These are phyloP conservation scores for Candida anutae DNA, from an alignment of 1,139 yeast genomes.

Conservation along the genomic window DNA sequence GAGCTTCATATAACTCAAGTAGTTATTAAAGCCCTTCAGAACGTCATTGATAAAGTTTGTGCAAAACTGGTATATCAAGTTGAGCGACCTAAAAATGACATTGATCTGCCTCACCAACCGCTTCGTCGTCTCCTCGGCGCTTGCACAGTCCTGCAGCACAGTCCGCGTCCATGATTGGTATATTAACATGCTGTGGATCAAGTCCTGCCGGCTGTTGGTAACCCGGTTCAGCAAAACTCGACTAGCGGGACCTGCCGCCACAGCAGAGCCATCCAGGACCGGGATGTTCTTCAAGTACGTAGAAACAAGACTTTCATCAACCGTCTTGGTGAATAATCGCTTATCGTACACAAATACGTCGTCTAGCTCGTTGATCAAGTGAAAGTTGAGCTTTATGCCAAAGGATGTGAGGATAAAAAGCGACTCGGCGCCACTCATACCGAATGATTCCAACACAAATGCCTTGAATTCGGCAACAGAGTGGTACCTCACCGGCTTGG, in stretches of 20 bases:
- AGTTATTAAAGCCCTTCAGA: slow-evolving; percentile 45
- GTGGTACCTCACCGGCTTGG: slow-evolving; percentile 39
- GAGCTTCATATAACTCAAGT: slow-evolving; percentile 38
- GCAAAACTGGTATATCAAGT: slow-evolving; percentile 52
- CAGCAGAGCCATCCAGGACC: not conserved
- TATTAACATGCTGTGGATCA: slow-evolving; percentile 16
- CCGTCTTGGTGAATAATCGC: slow-evolving; percentile 29
- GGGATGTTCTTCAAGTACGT: not conserved
- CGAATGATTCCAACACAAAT: slow-evolving; percentile 10
- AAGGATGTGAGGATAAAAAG: slow-evolving; percentile 57
- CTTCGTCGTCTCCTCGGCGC: slow-evolving; percentile 14
- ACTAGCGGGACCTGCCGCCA: no score
- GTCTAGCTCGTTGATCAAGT: slow-evolving; percentile 35
- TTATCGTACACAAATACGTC: slow-evolving; percentile 58
- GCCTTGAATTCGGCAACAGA: slow-evolving; percentile 14
- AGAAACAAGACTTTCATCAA: slow-evolving; percentile 2
- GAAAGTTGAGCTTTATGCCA: slow-evolving; percentile 53
- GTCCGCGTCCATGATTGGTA: slow-evolving; percentile 24
- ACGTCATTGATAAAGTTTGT: slow-evolving; percentile 43
- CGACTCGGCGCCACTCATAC: slow-evolving; percentile 22
- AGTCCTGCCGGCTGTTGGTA: slow-evolving; percentile 8
- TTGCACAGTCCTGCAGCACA: slow-evolving; percentile 13
- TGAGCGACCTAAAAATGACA: slow-evolving; percentile 43
- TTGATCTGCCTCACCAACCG: slow-evolving; percentile 22
- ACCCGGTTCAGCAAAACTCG: no score